These are phyloP conservation scores for Carnegiea gigantea DNA, from an alignment of 179 eudicot genomes.

Conservation along the genomic window DNA sequence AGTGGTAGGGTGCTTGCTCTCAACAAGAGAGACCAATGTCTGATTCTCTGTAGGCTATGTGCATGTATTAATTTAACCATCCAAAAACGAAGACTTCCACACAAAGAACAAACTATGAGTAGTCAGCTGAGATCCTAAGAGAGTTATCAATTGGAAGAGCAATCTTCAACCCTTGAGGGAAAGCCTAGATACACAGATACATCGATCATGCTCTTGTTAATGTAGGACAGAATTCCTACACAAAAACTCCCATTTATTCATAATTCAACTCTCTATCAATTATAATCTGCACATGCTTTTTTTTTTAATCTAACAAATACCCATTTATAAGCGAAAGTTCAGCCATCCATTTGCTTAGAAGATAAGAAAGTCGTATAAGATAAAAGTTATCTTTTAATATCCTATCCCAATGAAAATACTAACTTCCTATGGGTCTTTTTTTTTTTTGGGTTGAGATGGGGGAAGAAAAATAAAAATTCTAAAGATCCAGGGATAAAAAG, in stretches of 20 bases:
- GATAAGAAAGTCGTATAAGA: background rate
- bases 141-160: background rate
- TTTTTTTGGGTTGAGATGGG: too few relatives aligned
- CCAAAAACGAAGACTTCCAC: background rate
- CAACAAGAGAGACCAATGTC: too few relatives aligned
- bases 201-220: background rate
- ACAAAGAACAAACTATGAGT: background rate
- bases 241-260: background rate
- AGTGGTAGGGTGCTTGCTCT: too few relatives aligned
- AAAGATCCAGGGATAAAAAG: too few relatives aligned
- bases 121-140: background rate
- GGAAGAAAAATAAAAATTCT: too few relatives aligned
- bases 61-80: too few relatives aligned
- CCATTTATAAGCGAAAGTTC: background rate
- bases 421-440: background rate
- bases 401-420: background rate
- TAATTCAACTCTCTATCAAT: background rate
- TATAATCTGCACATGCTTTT: background rate
- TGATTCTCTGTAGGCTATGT: too few relatives aligned
- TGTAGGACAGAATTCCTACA: background rate
- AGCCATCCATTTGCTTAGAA: background rate
- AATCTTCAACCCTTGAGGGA: background rate
- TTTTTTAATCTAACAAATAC: background rate
- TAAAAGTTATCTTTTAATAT: too few relatives aligned
- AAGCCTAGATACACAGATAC: background rate